Percentiles rank a stretch among this genome's conserved stretches.
Conservation (phyloP, 148 eudicot genomes). For the Simmondsia chinensis region DNA sequence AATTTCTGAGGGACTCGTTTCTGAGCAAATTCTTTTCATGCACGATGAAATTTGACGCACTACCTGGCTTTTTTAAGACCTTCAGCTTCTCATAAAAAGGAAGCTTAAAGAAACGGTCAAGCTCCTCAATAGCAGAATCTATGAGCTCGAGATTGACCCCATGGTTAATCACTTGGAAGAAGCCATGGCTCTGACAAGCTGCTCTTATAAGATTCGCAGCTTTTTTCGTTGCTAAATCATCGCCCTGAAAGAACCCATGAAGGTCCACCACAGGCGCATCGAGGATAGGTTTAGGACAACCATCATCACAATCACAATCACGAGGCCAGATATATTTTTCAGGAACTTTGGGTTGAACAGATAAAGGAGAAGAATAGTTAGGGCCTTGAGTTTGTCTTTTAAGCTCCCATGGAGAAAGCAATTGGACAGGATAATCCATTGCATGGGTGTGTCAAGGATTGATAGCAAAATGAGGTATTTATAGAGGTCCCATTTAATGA, state of each 20-base stretch:
- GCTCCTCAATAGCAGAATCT: conserved; percentile 1
- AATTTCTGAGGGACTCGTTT: too few relatives aligned
- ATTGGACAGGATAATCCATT: too few relatives aligned
- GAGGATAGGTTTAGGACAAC: conserved; percentile 10
- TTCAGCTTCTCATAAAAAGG: conserved; percentile 18
- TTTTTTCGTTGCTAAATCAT: conserved; percentile 13
- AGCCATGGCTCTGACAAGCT: conserved; percentile 31
- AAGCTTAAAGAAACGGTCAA: conserved; percentile 18
- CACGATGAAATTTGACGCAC: too few relatives aligned
- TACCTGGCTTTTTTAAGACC: conserved; percentile 13
- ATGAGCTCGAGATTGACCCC: conserved; percentile 23
- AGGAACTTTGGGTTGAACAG: conserved; percentile 13
- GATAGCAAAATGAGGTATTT: too few relatives aligned
- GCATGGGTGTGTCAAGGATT: too few relatives aligned
- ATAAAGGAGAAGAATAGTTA: background rate
- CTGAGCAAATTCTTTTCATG: too few relatives aligned
- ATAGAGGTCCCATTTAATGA: too few relatives aligned
- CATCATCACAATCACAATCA: conserved; percentile 15
- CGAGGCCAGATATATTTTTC: conserved; percentile 28
- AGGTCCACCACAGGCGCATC: conserved; percentile 31
- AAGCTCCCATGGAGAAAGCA: conserved; percentile 16
- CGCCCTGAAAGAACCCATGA: conserved; percentile 22
- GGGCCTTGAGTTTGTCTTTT: background rate
- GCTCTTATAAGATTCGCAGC: conserved; percentile 15
- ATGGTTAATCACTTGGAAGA: conserved; percentile 45